These are phyloP conservation scores for Bauhinia variegata DNA, from an alignment of 306 rosid species.

Conservation along the genomic window DNA sequence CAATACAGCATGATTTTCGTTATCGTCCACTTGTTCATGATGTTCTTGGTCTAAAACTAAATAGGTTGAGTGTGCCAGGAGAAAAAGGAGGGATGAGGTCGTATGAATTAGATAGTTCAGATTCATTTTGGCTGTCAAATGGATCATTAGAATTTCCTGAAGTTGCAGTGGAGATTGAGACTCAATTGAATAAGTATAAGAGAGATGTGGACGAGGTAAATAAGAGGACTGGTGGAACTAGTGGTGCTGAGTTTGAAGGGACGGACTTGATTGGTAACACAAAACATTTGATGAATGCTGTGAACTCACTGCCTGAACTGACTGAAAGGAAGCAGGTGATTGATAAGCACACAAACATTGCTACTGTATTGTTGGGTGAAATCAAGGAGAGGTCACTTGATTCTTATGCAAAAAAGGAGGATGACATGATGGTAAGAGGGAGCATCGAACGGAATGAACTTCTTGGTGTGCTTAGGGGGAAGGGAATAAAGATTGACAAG, in stretches of 20 bases:
- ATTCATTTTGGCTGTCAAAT: slow-evolving; percentile 87
- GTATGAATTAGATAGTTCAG: slow-evolving; percentile 79
- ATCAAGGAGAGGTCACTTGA: slow-evolving; percentile 96
- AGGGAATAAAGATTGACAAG: slow-evolving; percentile 89
- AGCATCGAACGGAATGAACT: slow-evolving; percentile 82
- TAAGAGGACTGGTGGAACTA: slow-evolving; percentile 81
- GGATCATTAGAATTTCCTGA: slow-evolving; percentile 85
- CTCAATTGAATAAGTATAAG: slow-evolving; percentile 84
- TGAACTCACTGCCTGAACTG: slow-evolving; percentile 91
- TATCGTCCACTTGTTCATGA: slow-evolving; percentile 91
- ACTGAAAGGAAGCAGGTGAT: slow-evolving; percentile 93
- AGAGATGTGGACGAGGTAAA: slow-evolving; percentile 97
- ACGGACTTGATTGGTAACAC: slow-evolving; percentile 94
- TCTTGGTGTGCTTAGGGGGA: slow-evolving; percentile 69
- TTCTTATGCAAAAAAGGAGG: slow-evolving; percentile 88
- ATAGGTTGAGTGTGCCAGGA: slow-evolving; percentile 82
- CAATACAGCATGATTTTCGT: slow-evolving; percentile 93
- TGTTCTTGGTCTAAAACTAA: slow-evolving; percentile 82
- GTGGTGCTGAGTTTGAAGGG: slow-evolving; percentile 87
- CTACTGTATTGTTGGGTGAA: slow-evolving; percentile 89
- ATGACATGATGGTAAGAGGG: slow-evolving; percentile 93
- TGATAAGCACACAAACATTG: slow-evolving; percentile 95
- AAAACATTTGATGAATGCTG: slow-evolving; percentile 95
- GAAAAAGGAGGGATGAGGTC: slow-evolving; percentile 97
- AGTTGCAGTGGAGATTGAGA: slow-evolving; percentile 95